These are phyloP conservation scores for Vitis rupestris DNA, from an alignment of 164 flowering plant species.

Conservation along the genomic window DNA sequence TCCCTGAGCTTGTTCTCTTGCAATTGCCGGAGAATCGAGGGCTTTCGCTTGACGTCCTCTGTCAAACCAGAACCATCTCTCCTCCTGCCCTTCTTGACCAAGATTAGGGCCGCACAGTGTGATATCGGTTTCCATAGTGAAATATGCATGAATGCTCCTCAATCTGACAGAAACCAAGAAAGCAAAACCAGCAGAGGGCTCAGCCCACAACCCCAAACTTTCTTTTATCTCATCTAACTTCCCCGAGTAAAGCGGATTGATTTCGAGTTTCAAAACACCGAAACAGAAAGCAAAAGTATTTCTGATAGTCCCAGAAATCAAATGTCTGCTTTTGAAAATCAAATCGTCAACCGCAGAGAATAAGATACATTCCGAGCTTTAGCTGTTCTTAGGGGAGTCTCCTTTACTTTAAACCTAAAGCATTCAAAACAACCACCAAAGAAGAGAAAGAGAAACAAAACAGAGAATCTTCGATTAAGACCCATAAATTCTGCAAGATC, in stretches of 20 bases:
- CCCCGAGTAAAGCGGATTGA: too few relatives aligned
- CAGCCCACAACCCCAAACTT: slow-evolving; percentile 2
- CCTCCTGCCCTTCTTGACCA: slow-evolving; percentile 53
- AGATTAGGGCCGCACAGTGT: slow-evolving; percentile 54
- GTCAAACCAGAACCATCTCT: slow-evolving; percentile 39
- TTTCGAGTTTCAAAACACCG: not conserved
- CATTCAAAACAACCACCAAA: slow-evolving; percentile 25
- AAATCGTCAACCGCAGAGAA: slow-evolving; percentile 10
- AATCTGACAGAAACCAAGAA: slow-evolving; percentile 20
- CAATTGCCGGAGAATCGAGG: slow-evolving; percentile 40
- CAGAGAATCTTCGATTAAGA: slow-evolving; percentile 21
- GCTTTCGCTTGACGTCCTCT: slow-evolving; percentile 32
- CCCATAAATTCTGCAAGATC: slow-evolving; percentile 17
- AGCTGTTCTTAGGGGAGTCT: not conserved
- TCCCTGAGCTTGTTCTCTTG: slow-evolving; percentile 59
- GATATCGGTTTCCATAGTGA: slow-evolving; percentile 71
- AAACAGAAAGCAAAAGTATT: slow-evolving; percentile 15
- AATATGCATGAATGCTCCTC: slow-evolving; percentile 32
- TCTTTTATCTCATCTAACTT: not conserved
- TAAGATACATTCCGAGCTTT: slow-evolving; percentile 17
- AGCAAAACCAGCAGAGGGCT: slow-evolving; percentile 5
- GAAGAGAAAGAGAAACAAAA: slow-evolving; percentile 2
- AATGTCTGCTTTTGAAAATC: slow-evolving; percentile 19
- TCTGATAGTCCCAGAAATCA: slow-evolving; percentile 13
- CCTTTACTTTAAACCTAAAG: slow-evolving; percentile 27